Base-by-base conservation (phyloP, 371 early-diverging fungal genomes). In the Mucor mucedo region DNA sequence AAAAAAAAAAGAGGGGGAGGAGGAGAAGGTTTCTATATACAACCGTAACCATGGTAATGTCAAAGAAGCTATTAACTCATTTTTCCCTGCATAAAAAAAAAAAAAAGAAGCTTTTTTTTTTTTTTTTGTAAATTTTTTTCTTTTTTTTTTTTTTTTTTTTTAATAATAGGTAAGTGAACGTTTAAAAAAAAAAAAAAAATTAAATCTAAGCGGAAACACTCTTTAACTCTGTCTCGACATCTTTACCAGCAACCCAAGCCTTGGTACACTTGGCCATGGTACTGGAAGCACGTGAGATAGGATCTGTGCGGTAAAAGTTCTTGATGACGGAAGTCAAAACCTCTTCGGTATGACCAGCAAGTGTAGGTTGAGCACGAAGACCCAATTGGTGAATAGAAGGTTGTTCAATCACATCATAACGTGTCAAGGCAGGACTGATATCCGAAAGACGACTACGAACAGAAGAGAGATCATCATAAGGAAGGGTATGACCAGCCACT, bases 191-290 rank as follows among this genome's bases (percentile, higher is more conserved):
- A 53, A 49, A 32, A 52, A 33, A 21, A 21, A 21, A 21, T 21
- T 9, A 45, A 44, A 41, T 74, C 62, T 80, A 80, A 61, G 77
- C 79, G 53, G 69, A 48, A 29, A 72, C 82, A 61, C 69, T 68
- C 40, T 70, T 69, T 52, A 75, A 69, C 56, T 72, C 75, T 32
- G 77, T 71, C 52, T 72, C 77, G 44, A 65, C 73, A 47, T 70
- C 68, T 56, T 77, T 73, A 54, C 71, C 74, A 42, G 73, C 58
- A 16, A 77, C 68, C 72, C 73, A 82, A 55, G 69, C 63, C 71
- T 91, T 89, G 38, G 96, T 92, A 78, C 96, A 94, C 77, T 95
- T 92, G 62, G 98, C 98, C 98, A 98, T 98, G n/a, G 97, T 97
- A 62, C 87, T 86, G 16, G 95, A 94, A 2, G 97, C 89, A 55